Conservation (phyloP, 345 rosid species). For the Arabis alpina region DNA sequence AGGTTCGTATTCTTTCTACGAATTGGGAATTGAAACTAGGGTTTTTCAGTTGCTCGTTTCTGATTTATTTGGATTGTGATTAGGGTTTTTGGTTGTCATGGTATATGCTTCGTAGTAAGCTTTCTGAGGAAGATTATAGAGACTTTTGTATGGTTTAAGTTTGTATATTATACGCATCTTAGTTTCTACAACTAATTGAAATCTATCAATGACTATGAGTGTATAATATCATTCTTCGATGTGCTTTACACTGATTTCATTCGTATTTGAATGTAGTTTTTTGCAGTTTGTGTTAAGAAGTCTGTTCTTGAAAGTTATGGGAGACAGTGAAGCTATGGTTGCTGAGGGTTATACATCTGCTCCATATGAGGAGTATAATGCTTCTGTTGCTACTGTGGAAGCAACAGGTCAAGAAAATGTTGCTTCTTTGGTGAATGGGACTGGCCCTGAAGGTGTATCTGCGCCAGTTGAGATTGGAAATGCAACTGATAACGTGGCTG, state of each 20-base stretch:
- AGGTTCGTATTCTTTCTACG: slow-evolving; percentile 26
- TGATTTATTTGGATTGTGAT: slow-evolving; percentile 7
- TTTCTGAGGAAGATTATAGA: background rate
- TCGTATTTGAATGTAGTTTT: slow-evolving; percentile 4
- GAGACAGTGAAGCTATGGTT: slow-evolving; percentile 66
- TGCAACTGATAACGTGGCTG: slow-evolving; percentile 49
- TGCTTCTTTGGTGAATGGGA: slow-evolving; percentile 64
- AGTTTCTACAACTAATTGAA: background rate
- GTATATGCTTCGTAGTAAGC: background rate
- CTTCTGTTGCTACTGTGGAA: slow-evolving; percentile 42
- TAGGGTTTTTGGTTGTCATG: background rate
- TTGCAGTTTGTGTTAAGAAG: slow-evolving; percentile 43
- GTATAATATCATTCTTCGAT: background rate
- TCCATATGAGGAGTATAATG: slow-evolving; percentile 43
- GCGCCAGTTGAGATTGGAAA: slow-evolving; percentile 63
- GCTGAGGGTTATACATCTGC: slow-evolving; percentile 51
- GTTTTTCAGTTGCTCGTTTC: slow-evolving; percentile 16
- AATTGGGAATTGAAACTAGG: slow-evolving; percentile 30
- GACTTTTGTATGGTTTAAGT: background rate
- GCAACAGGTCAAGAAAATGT: slow-evolving; percentile 44
- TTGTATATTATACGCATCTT: slow-evolving; percentile 2
- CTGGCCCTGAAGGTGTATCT: slow-evolving; percentile 43
- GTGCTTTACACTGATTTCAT: slow-evolving; percentile 16
- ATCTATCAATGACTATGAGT: background rate
- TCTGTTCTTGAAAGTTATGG: slow-evolving; percentile 50